These are phyloP conservation scores for Nakazawaea wyomingensis DNA, from an alignment of 805 yeast genomes.

Conservation along the genomic window DNA sequence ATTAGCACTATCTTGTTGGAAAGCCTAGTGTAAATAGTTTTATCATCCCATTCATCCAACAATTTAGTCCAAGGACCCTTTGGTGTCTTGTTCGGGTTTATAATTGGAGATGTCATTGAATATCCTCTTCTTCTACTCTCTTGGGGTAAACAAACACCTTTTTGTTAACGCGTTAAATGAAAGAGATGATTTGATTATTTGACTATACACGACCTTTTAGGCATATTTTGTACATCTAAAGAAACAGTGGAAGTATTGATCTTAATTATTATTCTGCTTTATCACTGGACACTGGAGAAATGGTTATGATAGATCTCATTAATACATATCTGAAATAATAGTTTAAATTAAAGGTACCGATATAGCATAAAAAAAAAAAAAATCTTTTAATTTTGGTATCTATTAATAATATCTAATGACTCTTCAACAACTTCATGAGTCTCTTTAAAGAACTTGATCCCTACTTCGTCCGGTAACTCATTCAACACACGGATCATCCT, in stretches of 20 bases:
- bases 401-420: constrained; percentile 16
- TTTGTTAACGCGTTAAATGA: too few species aligned
- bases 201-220: too few species aligned
- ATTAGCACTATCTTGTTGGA: neutral
- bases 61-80: constrained; percentile 1
- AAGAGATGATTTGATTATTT: too few species aligned
- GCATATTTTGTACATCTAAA: too few species aligned
- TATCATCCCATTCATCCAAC: neutral
- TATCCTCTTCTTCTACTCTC: neutral
- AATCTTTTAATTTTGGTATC: neutral
- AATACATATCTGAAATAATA: too few species aligned
- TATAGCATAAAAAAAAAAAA: neutral
- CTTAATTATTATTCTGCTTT: too few species aligned
- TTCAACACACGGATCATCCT: constrained; percentile 40
- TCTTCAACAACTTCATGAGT: constrained; percentile 35
- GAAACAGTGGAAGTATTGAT: too few species aligned
- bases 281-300: too few species aligned
- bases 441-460: constrained; percentile 38
- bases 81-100: too few species aligned
- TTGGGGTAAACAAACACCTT: too few species aligned
- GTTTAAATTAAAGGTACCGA: too few species aligned
- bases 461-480: constrained; percentile 33
- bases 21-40: neutral
- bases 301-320: too few species aligned
- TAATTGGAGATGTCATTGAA: neutral